These are phyloP conservation scores for Sporobolomyces roseus DNA, from an alignment of 768 basidiomycete genomes.

Conservation along the genomic window DNA sequence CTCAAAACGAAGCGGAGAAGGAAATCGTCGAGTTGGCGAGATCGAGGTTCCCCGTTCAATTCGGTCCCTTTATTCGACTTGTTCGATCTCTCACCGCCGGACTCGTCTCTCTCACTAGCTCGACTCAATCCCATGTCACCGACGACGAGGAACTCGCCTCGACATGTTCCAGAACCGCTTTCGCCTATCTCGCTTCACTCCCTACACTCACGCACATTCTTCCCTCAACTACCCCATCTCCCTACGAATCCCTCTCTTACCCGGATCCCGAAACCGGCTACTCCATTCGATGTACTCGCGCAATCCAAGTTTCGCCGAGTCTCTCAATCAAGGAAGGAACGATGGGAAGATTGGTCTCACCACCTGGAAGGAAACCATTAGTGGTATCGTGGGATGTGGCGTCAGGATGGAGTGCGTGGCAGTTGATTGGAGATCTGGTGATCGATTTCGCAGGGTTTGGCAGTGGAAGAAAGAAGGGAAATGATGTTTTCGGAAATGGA, in stretches of 20 bases:
- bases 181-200: slow-evolving; percentile 68
- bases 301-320: slow-evolving; percentile 55
- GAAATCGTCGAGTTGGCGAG: slow-evolving; percentile 78
- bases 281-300: slow-evolving; percentile 12
- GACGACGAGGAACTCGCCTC: slow-evolving; percentile 50
- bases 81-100: slow-evolving; percentile 64
- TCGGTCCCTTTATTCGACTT: slow-evolving; percentile 64
- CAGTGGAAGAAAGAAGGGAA: neutral
- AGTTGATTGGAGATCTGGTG: slow-evolving; percentile 72
- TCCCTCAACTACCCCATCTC: slow-evolving; percentile 48
- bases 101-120: slow-evolving; percentile 7
- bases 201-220: slow-evolving; percentile 72
- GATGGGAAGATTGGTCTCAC: slow-evolving; percentile 65
- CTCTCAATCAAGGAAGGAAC: slow-evolving; percentile 65
- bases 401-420: slow-evolving; percentile 70
- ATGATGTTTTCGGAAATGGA: slow-evolving; percentile 28
- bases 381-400: slow-evolving; percentile 75
- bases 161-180: slow-evolving; percentile 66
- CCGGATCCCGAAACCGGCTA: slow-evolving; percentile 29
- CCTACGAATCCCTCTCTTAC: slow-evolving; percentile 36
- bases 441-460: slow-evolving; percentile 24
- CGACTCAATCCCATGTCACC: neutral
- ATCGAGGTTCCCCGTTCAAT: slow-evolving; percentile 75
- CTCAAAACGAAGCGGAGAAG: slow-evolving; percentile 55
- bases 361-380: slow-evolving; percentile 60